Evolutionary conservation across 2,329 filamentous ascomycete species (phyloP).

Genomic region (Ploettnerulaceae sp.): DNA sequence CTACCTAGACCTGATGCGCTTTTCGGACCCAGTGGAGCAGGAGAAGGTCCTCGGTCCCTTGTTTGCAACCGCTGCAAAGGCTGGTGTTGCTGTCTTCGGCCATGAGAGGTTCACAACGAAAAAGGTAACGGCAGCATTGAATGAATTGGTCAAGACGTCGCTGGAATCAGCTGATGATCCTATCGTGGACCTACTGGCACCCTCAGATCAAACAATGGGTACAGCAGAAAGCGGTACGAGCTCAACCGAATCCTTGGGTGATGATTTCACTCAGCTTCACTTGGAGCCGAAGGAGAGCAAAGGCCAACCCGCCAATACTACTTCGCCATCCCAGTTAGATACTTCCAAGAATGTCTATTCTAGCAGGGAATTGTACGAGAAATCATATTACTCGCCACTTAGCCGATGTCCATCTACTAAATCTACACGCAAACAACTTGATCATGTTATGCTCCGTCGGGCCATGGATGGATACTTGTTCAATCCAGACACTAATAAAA

Average conservation of each 20-base stretch:
- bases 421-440: conserved; percentile 17
- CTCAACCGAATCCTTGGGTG: conserved; percentile 7
- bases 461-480: conserved; percentile 60
- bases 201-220: conserved; percentile 1
- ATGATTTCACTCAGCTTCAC: conserved; percentile 16
- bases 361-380: conserved; percentile 54
- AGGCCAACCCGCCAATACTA: not conserved
- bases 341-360: conserved; percentile 31
- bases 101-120: conserved; percentile 41
- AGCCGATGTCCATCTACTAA: conserved; percentile 14
- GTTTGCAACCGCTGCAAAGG: conserved; percentile 48
- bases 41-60: conserved; percentile 50
- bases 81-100: conserved; percentile 54
- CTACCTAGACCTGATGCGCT: conserved; percentile 54
- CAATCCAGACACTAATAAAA: conserved; percentile 59
- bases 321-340: not conserved
- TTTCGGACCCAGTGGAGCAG: conserved; percentile 48
- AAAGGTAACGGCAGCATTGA: conserved; percentile 18
- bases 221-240: not conserved
- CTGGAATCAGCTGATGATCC: conserved; percentile 22
- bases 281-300: conserved; percentile 6
- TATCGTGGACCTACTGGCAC: conserved; percentile 22
- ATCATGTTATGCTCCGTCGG: conserved; percentile 55
- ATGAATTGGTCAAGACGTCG: conserved; percentile 29
- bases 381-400: conserved; percentile 40